phyloP scores from a whole-genome alignment of 1,139 yeast species.

The Pichia sp. region DNA sequence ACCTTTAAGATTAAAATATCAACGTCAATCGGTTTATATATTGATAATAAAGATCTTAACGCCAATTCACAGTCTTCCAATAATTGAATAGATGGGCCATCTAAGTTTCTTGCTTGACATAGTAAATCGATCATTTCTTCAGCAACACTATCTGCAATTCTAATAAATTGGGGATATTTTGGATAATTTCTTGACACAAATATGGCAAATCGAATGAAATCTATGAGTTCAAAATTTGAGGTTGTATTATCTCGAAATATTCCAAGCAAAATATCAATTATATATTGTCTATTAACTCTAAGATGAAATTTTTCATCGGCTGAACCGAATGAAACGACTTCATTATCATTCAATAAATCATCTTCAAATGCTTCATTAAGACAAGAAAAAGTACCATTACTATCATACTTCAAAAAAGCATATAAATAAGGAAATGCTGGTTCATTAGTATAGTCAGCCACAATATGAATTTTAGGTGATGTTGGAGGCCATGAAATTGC shows the following conservation, averaged over 20 bases:
- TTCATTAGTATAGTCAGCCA: constrained; percentile 28
- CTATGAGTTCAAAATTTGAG: constrained; percentile 31
- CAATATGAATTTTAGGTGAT: constrained; percentile 27
- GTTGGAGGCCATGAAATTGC: constrained; percentile 42
- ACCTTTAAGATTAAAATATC: constrained; percentile 44
- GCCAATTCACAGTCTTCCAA: constrained; percentile 68
- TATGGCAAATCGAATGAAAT: constrained; percentile 46
- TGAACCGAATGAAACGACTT: constrained; percentile 20
- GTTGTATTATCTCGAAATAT: constrained; percentile 34
- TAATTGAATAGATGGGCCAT: constrained; percentile 20
- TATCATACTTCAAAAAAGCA: constrained; percentile 42
- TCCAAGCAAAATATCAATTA: constrained; percentile 61
- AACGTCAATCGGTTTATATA: constrained; percentile 51
- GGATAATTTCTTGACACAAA: constrained; percentile 74
- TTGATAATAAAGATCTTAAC: constrained; percentile 57
- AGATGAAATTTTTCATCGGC: constrained; percentile 23
- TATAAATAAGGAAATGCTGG: constrained; percentile 56
- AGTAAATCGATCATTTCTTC: constrained; percentile 43
- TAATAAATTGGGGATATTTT: constrained; percentile 71
- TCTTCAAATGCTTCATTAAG: constrained; percentile 80
- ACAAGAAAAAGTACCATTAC: constrained; percentile 55
- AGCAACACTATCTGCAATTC: constrained; percentile 56
- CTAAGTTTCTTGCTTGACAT: constrained; percentile 29
- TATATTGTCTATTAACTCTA: constrained; percentile 52
- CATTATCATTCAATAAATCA: constrained; percentile 52